Evolutionary conservation across 176 grass and related monocot genomes (phyloP), one percentile per base, ranked within the genome.

Genomic region (Panicum miliaceum): DNA sequence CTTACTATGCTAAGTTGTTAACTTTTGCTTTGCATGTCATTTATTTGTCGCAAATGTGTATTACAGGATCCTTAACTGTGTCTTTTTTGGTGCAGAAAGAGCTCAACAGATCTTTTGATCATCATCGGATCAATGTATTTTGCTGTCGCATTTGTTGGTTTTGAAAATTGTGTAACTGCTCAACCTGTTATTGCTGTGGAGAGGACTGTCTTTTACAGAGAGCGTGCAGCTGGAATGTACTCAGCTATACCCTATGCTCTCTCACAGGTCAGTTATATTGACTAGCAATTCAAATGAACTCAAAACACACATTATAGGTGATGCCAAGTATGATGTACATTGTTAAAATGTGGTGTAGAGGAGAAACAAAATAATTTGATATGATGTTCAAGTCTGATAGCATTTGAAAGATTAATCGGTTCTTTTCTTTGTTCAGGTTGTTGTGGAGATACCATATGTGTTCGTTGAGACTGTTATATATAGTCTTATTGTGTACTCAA

Each of bases 221-320:
- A 94, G 73, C 67, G 41, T 47, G 92, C 92, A 47, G 89, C 92
- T 45, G 92, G 92, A 77, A 91, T 94, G 92, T 94, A 91, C 77
- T 94, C 92, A 14, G 92, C 92, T 77, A 84, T 94, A 84, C 89
- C 92, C n/a, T 94, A 94, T 82, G 92, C 92, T 27, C 47, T 94
- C 6, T 73, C 92, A 57, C 92, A 94, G 92, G 92, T 91, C 74
- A 69, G 92, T 65, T 67, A 68, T 54, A 73, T 72, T 43, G 26
- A 77, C 54, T 74, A 68, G 13, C 63, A 64, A 52, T 68, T 86
- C n/a, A 68, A 83, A 72, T 86, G 10, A 71, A 90, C 16, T 59
- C 26, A 57, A 40, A 9, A 57, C 47, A 56, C 5, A 59, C 48
- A 56, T 20, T 65, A 5, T 57, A 42, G 57, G 7, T 64, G n/a